phyloP scores from a whole-genome alignment of 192 early-diverging fungal species.

The Backusella psychrophila region DNA sequence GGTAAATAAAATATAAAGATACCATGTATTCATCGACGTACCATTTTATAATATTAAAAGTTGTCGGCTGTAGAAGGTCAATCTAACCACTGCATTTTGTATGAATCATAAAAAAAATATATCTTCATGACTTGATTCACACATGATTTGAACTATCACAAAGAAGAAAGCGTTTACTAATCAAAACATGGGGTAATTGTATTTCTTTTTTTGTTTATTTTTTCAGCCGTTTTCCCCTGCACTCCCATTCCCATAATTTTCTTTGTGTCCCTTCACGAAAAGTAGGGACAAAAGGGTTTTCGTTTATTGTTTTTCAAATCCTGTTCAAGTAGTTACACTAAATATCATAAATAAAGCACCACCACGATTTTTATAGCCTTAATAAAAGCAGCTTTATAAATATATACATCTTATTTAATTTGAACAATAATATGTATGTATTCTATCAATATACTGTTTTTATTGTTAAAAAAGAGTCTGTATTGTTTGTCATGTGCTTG shows the following conservation, averaged over 20 bases:
- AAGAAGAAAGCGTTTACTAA: neutral
- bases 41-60: neutral
- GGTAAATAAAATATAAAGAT: neutral
- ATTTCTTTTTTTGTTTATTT: neutral
- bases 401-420: no score
- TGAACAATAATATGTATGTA: no score
- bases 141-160: neutral
- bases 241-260: neutral
- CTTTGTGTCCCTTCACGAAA: neutral
- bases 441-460: no score
- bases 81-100: no score
- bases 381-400: neutral
- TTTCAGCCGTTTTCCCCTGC: neutral
- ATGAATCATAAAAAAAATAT: no score
- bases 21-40: neutral
- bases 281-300: constrained; percentile 7
- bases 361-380: neutral
- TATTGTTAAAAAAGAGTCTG: no score
- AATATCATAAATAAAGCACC: neutral
- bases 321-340: neutral
- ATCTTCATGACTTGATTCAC: neutral
- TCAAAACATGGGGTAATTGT: neutral
- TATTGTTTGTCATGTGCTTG: no score
- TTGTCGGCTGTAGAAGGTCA: no score
- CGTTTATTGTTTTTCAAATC: neutral